Base-by-base conservation (phyloP, 2,329 filamentous ascomycete species). In the Clathrospora elynae region DNA sequence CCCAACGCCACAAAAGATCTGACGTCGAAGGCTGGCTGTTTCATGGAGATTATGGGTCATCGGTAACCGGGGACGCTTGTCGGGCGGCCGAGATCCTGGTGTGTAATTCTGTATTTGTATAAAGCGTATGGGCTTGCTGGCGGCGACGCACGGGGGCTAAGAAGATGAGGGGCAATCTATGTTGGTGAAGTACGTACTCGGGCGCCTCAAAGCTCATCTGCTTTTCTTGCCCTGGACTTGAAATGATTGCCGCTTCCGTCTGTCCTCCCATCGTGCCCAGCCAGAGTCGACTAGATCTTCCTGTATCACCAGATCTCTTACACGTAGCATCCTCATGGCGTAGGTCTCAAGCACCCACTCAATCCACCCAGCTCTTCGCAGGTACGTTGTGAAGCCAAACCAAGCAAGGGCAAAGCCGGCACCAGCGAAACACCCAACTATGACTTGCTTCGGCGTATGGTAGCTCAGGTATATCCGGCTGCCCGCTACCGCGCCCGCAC, bases 381-480 rank as follows among this genome's bases (percentile, higher is more conserved):
- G 68, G 35, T 81, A 68, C n/a, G 77, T 77, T 2, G 88, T 95
- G 35, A 84, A 75, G 1, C 74, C 66, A 63, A 95, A 99, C 93
- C 93, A 99, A 1, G 74, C 78, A 2, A 88, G 61, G 0, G 88
- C 91, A 59, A 85, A 89, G 1, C 81, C 62, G 1, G 80, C 74
- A 0, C 93, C 93, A 1, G 88, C 88, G 7, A 71, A 73, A 55
- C 79, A 83, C 2, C 93, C 93, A 1, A 86, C 88, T n/a, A 90
- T 61, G 7, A 99, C 93, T 74, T 99, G 93, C 62, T 79, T 85
- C 24, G 82, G 78, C 1, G 92, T 96, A 72, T 99, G 93, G 67
- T 99, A 99, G 68, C 85, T 90, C 49, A 99, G 76, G 66, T 99
- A 99, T 30, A 95, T 81, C 40, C 93, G 80, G 62, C 90, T 96